phyloP scores from a whole-genome alignment of 257 asterid species.

The Ligustrum vulgare region DNA sequence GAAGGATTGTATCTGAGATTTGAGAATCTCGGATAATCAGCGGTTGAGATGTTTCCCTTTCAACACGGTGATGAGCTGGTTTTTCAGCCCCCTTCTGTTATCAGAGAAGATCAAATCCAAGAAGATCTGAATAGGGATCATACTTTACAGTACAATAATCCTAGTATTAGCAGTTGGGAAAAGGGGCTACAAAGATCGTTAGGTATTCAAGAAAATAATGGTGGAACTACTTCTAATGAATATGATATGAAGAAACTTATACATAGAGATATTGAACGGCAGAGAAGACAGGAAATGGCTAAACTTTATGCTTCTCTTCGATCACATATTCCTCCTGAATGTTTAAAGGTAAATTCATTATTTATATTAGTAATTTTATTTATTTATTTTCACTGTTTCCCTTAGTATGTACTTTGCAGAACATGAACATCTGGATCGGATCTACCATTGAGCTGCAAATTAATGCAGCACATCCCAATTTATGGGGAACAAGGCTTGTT shows the following conservation, averaged over 20 bases:
- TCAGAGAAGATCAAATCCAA: constrained; percentile 17
- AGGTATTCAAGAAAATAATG: background rate
- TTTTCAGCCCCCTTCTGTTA: constrained; percentile 10
- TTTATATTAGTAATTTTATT: too few species aligned
- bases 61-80: background rate
- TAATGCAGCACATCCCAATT: background rate
- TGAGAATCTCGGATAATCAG: background rate
- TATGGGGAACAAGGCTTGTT: background rate
- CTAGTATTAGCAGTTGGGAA: background rate
- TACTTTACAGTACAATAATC: background rate
- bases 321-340: constrained; percentile 51
- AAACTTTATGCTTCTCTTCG: constrained; percentile 32
- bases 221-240: background rate
- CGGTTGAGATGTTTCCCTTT: background rate
- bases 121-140: constrained; percentile 24
- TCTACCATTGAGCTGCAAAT: background rate
- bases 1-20: background rate
- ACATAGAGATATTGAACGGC: constrained; percentile 52
- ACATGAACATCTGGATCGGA: background rate
- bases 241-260: constrained; percentile 26
- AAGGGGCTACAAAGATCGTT: constrained; percentile 9
- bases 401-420: background rate
- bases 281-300: constrained; percentile 62
- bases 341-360: constrained; percentile 42
- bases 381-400: too few species aligned